These are phyloP conservation scores for Guadua angustifolia DNA, from an alignment of 176 grass and related monocot genomes.

Conservation along the genomic window DNA sequence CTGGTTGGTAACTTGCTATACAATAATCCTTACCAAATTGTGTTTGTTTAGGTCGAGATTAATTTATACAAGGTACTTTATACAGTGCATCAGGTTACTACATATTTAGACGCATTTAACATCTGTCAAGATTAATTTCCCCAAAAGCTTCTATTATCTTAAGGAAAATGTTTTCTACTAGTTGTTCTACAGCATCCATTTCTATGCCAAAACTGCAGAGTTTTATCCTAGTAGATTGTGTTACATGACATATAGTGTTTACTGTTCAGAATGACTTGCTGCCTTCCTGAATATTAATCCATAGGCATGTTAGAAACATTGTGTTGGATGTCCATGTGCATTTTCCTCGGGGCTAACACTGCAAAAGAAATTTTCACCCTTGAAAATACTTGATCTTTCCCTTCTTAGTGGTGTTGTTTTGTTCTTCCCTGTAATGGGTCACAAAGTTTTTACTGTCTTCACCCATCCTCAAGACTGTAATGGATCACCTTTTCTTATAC, in stretches of 20 bases:
- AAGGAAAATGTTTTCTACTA: background rate
- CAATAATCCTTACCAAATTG: background rate
- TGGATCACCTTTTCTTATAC: too few relatives aligned
- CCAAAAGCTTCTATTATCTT: background rate
- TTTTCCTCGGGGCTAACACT: too few relatives aligned
- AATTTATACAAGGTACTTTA: background rate
- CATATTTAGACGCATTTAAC: background rate
- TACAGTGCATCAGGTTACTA: background rate
- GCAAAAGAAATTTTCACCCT: too few relatives aligned
- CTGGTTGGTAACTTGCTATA: background rate
- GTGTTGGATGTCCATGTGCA: too few relatives aligned
- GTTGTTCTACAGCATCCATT: constrained; percentile 5
- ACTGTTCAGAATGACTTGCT: too few relatives aligned
- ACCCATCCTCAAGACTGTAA: too few relatives aligned
- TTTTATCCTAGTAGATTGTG: constrained; percentile 9
- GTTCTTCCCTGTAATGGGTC: too few relatives aligned
- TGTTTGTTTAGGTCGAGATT: constrained; percentile 1
- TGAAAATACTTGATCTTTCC: too few relatives aligned
- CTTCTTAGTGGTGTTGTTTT: too few relatives aligned
- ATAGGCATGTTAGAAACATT: too few relatives aligned
- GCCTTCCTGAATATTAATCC: too few relatives aligned
- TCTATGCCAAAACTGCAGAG: background rate
- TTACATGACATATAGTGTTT: background rate
- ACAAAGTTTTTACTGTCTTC: too few relatives aligned
- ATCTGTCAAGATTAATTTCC: background rate